Evolutionary conservation across 768 basidiomycete species (phyloP), one percentile per base, ranked within the genome.

Genomic region (Sporobolomyces roseus): DNA sequence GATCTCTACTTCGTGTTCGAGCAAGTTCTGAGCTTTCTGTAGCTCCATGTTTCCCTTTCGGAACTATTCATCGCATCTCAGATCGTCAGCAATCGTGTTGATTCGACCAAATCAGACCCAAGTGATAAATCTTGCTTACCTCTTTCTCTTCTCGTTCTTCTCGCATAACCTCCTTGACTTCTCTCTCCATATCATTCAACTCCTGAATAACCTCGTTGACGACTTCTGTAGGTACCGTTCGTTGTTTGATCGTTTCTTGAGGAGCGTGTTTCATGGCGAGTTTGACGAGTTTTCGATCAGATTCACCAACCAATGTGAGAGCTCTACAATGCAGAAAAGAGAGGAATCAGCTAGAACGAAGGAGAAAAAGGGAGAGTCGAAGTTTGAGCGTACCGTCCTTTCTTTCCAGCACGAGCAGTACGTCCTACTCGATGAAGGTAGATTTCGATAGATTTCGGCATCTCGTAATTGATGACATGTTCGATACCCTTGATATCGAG

Each of bases 391-490:
- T 72, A 91, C 90, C 93, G 85, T 79, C 96, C 96, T 76, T 87
- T 88, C 74, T 84, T 85, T 8, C 96, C 96, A 5, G 96, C 76
- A 66, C 76, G 73, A 8, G 76, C 76, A 13, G 76, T 77, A 43
- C 76, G 74, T 29, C 76, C 75, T 29, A 98, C 94, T 66, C 96
- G 89, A 78, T 99, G 96, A 36, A 97, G 84, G 79, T 99, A 99
- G 75, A 75, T 92, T 12, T 90, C 86, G 38, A 97, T 81, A 76
- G 93, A 89, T 25, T 85, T 84, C 14, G 96, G 96, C 94, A 98
- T 96, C 78, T 99, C 96, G 77, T 93, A 98, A 79, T 99, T 99
- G 78, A 99, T 93, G 70, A 99, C 91, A 3, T 92, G 93, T 77
- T 98, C 91, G 30, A 97, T 87, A 21, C 93, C 93, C 77, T 93